These are phyloP conservation scores for Bisporella sp. DNA, from an alignment of 2,329 filamentous ascomycete genomes.

Conservation along the genomic window DNA sequence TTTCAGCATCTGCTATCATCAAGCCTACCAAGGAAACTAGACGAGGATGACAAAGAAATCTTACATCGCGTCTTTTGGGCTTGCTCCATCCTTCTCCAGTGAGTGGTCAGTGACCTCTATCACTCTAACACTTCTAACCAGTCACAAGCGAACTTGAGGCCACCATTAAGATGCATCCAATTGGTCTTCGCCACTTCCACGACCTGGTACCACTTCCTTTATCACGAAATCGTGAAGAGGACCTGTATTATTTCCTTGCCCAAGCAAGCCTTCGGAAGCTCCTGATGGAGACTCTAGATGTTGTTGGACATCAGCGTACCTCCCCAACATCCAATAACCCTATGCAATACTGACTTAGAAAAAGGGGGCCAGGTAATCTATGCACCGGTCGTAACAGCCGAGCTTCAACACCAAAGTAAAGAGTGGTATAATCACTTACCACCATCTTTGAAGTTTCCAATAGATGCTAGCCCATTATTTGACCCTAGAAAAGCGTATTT, in stretches of 20 bases:
- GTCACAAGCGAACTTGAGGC: background rate
- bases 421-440: background rate
- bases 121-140: too few relatives aligned
- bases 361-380: background rate
- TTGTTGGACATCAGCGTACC: background rate
- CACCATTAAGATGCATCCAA: background rate
- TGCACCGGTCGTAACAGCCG: background rate
- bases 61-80: background rate
- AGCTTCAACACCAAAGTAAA: background rate
- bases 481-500: background rate
- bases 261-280: background rate
- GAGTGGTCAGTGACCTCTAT: background rate
- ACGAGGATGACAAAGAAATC: background rate
- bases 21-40: background rate
- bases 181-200: background rate
- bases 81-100: background rate
- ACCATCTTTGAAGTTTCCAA: background rate
- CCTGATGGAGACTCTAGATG: background rate
- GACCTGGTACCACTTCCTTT: background rate
- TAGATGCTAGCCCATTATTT: background rate
- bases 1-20: background rate
- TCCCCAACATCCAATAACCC: background rate
- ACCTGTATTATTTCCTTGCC: background rate
- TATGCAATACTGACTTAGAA: background rate
- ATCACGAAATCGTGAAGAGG: background rate